Conservation (phyloP, 2,329 filamentous ascomycete species). For the Colletotrichum simmondsii region DNA sequence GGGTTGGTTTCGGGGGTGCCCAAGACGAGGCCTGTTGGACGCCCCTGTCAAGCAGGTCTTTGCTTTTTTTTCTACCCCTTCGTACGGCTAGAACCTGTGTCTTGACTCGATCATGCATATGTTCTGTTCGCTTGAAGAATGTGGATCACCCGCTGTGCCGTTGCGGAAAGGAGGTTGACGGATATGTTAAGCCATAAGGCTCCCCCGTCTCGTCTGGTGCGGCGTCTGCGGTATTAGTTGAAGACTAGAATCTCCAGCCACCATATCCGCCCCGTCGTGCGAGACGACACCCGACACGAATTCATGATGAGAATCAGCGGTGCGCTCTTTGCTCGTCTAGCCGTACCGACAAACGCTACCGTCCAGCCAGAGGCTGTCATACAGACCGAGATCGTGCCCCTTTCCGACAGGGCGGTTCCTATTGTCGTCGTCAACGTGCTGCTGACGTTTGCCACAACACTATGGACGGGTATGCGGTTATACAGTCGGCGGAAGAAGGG, state of each 20-base stretch:
- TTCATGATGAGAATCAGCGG: background rate
- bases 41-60: background rate
- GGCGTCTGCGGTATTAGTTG: too few relatives aligned
- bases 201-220: background rate
- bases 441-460: background rate
- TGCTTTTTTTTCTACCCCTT: background rate
- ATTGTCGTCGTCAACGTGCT: background rate
- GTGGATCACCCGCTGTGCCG: background rate
- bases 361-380: background rate
- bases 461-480: conserved; percentile 1
- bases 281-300: background rate
- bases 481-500: conserved; percentile 6
- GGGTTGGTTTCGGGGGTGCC: background rate
- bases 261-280: background rate
- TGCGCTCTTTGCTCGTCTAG: background rate
- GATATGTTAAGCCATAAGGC: background rate
- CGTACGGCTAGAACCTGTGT: background rate
- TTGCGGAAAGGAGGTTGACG: background rate
- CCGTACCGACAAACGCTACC: background rate
- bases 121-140: background rate
- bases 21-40: background rate
- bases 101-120: background rate
- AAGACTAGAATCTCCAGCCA: background rate
- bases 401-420: background rate
- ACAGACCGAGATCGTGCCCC: conserved; percentile 1